Conservation (phyloP, 1,284 basidiomycete genomes). For the Fomitopsis palustris region DNA sequence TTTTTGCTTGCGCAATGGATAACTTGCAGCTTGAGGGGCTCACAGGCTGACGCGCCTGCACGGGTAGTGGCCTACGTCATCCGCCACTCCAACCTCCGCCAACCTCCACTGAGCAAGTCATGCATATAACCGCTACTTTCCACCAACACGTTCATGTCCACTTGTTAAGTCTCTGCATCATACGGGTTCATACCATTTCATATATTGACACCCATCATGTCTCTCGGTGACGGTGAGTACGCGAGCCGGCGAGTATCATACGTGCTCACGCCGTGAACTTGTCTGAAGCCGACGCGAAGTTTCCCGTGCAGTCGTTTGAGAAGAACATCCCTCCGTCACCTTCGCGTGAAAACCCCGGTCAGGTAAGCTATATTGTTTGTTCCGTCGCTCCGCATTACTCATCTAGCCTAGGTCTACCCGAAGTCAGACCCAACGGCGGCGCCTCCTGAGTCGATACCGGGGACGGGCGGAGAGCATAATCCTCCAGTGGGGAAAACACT, state of each 20-base stretch:
- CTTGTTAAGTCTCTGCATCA: background rate
- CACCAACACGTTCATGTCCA: background rate
- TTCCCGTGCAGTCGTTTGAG: constrained; percentile 18
- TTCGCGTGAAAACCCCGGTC: constrained; percentile 28
- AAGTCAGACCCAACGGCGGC: constrained; percentile 27
- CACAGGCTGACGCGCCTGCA: background rate
- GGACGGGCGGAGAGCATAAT: constrained; percentile 20
- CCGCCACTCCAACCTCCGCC: background rate
- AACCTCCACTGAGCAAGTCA: too few relatives aligned
- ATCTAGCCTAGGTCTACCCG: constrained; percentile 21
- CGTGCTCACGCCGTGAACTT: background rate
- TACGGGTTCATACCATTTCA: background rate
- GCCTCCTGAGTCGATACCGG: constrained; percentile 22
- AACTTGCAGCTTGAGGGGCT: too few relatives aligned
- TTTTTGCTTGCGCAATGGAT: too few relatives aligned
- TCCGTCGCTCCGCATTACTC: background rate
- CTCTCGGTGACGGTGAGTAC: background rate
- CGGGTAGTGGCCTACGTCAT: constrained; percentile 1
- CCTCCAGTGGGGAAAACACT: constrained; percentile 10
- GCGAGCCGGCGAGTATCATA: too few relatives aligned
- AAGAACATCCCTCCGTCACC: constrained; percentile 24
- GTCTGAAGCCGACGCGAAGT: constrained; percentile 23
- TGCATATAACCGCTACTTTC: background rate
- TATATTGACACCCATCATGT: background rate
- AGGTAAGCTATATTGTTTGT: constrained; percentile 11